Conservation (phyloP, 805 yeast genomes). For the Zygosaccharomyces pseudorouxii region DNA sequence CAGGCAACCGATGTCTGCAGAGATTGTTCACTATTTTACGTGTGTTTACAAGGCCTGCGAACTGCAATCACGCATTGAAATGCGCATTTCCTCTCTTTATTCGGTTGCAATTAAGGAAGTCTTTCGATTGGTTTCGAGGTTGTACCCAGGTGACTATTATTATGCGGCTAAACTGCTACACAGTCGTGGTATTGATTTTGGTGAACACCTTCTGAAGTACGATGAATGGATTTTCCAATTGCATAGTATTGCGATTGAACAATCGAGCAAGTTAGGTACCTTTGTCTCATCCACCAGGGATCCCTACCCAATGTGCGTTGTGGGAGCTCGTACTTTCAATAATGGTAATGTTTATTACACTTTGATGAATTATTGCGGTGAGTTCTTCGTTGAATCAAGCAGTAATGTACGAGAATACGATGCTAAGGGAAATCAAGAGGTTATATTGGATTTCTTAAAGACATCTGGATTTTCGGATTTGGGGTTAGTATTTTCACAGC, state of each 20-base stretch:
- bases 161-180: conserved; percentile 7
- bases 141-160: conserved; percentile 11
- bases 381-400: conserved; percentile 13
- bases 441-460: conserved; percentile 7
- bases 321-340: conserved; percentile 11
- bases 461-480: conserved; percentile 16
- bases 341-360: conserved; percentile 12
- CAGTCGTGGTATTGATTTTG: conserved; percentile 11
- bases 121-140: conserved; percentile 8
- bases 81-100: conserved; percentile 9
- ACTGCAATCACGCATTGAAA: conserved; percentile 5
- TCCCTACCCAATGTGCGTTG: conserved; percentile 14
- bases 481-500: conserved; percentile 17
- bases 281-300: conserved; percentile 14
- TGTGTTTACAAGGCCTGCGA: conserved; percentile 14
- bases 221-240: conserved; percentile 13
- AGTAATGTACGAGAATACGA: conserved; percentile 10
- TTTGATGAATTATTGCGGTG: conserved; percentile 19
- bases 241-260: conserved; percentile 11
- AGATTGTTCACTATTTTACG: conserved; percentile 10
- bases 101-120: conserved; percentile 11
- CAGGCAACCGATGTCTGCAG: conserved; percentile 13
- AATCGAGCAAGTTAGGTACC: conserved; percentile 12
- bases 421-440: not conserved
- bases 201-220: conserved; percentile 8